Base-by-base conservation (phyloP, 192 early-diverging fungal species). In the Cetraspora pellucida region DNA sequence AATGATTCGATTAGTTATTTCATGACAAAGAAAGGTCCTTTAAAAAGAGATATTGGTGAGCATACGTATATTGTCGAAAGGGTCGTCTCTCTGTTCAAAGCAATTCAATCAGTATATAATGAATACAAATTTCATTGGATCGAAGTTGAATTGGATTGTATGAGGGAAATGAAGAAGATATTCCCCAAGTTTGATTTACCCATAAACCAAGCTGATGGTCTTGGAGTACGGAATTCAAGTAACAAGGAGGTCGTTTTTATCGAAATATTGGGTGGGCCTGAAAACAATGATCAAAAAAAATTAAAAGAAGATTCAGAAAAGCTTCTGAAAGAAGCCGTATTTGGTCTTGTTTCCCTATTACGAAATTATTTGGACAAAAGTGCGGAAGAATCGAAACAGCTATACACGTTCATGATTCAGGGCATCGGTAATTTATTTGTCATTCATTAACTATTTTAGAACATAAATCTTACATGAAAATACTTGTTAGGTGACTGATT, bases 61-160 rank as follows among this genome's bases (percentile, higher is more conserved):
- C 31, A 43, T 44, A 74, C 55, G 11, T 74, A n/a, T 46, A 74
- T 61, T 27, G 72, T 74, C 6, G 58, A 74, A 44, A 74, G 58
- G 21, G 60, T 74, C 13, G 72, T 23, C 19, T 21, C 43, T 28
- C 31, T 74, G 19, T 74, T 74, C n/a, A 74, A 74, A 61, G 72
- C 43, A 74, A 74, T 74, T 27, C 58, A 74, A 61, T 74, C 58
- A 50, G 57, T 74, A 59, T 74, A 74, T 27, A 59, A 61, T 0
- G 72, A 61, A 13, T 74, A 74, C 58, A 59, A 61, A 59, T 73
- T 74, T 74, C 57, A 74, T 74, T 74, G 72, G 72, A 74, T 74
- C 2, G 57, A 74, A 45, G 43, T 60, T 1, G 37, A 74, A 46
- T 59, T 58, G 9, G 37, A 61, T 61, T 61, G 72, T 25, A 74